Base-by-base conservation (phyloP, 345 rosid genomes). In the Angophora floribunda region DNA sequence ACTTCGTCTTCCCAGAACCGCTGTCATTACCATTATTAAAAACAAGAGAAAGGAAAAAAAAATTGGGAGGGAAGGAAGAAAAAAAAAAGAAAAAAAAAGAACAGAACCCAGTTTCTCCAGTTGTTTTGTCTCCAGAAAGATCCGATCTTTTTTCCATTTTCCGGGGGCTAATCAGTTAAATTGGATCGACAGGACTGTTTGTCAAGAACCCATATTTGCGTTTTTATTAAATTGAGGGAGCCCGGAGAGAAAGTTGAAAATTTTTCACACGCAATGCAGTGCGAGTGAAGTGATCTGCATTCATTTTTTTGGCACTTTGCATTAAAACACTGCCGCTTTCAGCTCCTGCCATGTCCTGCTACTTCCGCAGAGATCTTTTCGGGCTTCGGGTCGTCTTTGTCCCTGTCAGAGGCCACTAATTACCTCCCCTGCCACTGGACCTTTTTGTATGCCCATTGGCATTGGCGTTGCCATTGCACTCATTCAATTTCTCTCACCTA, bases 351-450 rank as follows among this genome's bases (percentile, higher is more conserved):
- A 86, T 75, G 70, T 45, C 75, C 87, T 92, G 88, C 92, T 55
- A 75, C 88, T 87, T 51, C 89, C 88, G 91, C 91, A 51, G 41
- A 57, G 87, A 26, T 87, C 65, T 88, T 88, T 90, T 75, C 75
- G 19, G 75, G 85, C 49, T 91, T 65, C 88, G 87, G 86, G 85
- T 86, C 63, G 93, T 91, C 92, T 92, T 93, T 90, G 90, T 94
- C 94, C 95, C 87, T 94, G 95, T 94, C 97, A 95, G 95, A 45
- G 49, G 51, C 89, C 44, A 88, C 93, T 55, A 93, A 91, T 96
- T 95, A 97, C 98, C 92, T 89, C 91, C 45, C 90, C 93, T 94
- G 93, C 95, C 96, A 91, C 89, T 85, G 89, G 89, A 90, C 87
- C 22, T 85, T 45, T 59, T 61, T 65, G 47, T 26, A 36, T 61